Base-by-base conservation (phyloP, 192 early-diverging fungal genomes). In the Gamsiella multidivaricata region DNA sequence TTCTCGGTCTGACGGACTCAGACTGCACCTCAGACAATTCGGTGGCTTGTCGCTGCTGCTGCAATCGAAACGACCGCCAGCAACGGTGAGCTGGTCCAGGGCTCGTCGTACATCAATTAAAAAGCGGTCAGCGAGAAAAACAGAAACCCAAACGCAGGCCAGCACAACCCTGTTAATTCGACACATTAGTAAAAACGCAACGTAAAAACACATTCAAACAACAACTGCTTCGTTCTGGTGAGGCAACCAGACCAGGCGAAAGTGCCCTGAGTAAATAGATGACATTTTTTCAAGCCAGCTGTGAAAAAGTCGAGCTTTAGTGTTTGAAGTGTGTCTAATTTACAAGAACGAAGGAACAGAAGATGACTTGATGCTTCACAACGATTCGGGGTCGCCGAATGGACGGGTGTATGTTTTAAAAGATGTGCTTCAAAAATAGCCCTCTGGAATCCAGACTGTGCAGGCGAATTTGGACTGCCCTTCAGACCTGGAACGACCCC, bases 401-500 rank as follows among this genome's bases (percentile, higher is more conserved):
- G 39, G 39, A 41, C 39, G 14, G 39, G 39, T 14, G 14, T 14
- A 14, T 7, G 8, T 41, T 41, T 41, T 41, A 7, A 41, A 41
- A 41, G 7, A 14, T 20, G 12, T 9, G 47, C n/a, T 20, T 7
- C 47, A n/a, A 7, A 22, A 9, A n/a, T 49, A 22, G 47, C 20
- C 22, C 22, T 49, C 47, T 41, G 47, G 22, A 49, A 41, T 41
- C 22, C 20, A n/a, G 20, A 9, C 47, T 49, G 47, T 49, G 47
- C 47, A 22, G 47, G 47, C 47, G 47, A 14, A 14, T n/a, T 49
- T 49, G 47, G 20, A n/a, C 47, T 49, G 47, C 12, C 47, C 47
- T 49, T 49, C 47, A 49, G 47, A 49, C 6, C 47, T 20, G 20
- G 47, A 49, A 49, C 47, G 47, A 49, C 47, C 47, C 20, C 47